phyloP scores from a whole-genome alignment of 768 basidiomycete species.

The Lactarius evosmus region DNA sequence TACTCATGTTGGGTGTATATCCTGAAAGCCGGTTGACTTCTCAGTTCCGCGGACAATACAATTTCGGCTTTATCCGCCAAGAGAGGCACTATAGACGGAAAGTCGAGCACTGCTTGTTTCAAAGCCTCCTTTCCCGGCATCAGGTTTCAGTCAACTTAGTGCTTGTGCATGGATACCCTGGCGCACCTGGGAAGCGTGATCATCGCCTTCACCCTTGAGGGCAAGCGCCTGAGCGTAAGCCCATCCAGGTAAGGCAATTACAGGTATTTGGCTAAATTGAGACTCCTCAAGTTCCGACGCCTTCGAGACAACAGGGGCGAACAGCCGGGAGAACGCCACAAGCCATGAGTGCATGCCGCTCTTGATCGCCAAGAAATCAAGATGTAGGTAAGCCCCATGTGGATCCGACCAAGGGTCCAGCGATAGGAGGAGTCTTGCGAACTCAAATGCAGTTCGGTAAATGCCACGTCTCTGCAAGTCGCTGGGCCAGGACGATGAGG shows the following conservation, averaged over 20 bases:
- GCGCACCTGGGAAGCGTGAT: conserved; percentile 15
- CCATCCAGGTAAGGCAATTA: conserved; percentile 71
- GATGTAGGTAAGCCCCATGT: conserved; percentile 76
- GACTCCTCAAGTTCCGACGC: conserved; percentile 39
- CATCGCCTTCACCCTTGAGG: conserved; percentile 41
- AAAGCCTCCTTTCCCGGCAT: conserved; percentile 63
- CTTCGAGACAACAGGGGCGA: conserved; percentile 32
- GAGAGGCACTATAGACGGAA: conserved; percentile 78
- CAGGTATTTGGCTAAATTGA: conserved; percentile 15
- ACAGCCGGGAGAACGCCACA: conserved; percentile 58
- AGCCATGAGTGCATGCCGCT: conserved; percentile 80
- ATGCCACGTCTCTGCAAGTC: conserved; percentile 89
- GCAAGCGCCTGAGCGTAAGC: conserved; percentile 69
- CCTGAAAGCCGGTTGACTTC: conserved; percentile 60
- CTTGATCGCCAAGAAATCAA: conserved; percentile 85
- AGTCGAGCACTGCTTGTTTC: conserved; percentile 66
- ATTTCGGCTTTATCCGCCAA: conserved; percentile 86
- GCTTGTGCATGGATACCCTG: neutral
- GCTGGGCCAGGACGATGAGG: conserved; percentile 37
- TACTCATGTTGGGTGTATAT: conserved; percentile 68
- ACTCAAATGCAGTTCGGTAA: conserved; percentile 87
- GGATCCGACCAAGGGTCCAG: conserved; percentile 89
- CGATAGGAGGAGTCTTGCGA: conserved; percentile 77
- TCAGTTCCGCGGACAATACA: conserved; percentile 52
- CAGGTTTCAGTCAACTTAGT: conserved; percentile 42